Conservation (phyloP, 1,284 basidiomycete species). For the Albatrellus sp. region DNA sequence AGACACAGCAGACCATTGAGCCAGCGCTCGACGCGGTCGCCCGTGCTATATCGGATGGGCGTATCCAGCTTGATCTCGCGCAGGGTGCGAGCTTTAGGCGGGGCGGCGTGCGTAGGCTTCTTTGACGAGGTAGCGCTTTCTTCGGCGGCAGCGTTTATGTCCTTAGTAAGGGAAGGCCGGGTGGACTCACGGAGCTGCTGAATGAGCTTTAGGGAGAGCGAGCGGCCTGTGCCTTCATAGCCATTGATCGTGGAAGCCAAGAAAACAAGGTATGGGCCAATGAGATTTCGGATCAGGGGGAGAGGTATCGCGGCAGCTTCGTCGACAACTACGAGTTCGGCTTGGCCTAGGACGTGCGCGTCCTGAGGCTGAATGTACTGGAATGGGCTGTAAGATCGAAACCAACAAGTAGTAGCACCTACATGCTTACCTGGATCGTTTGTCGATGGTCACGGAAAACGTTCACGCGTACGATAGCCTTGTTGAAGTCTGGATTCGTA, state of each 20-base stretch:
- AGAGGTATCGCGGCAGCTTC: conserved; percentile 98
- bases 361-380: conserved; percentile 98
- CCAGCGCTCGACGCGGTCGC: conserved; percentile 92
- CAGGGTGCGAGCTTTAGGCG: conserved; percentile 65
- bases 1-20: conserved; percentile 87
- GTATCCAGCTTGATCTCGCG: conserved; percentile 93
- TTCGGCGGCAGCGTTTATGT: conserved; percentile 19
- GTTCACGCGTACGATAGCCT: conserved; percentile 93
- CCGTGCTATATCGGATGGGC: conserved; percentile 85
- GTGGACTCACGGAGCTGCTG: conserved; percentile 91
- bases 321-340: conserved; percentile 95
- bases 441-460: conserved; percentile 89
- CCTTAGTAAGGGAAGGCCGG: conserved; percentile 56
- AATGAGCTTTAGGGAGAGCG: conserved; percentile 93
- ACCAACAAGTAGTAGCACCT: background rate
- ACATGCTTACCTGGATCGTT: conserved; percentile 70
- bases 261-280: conserved; percentile 97
- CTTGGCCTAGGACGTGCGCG: conserved; percentile 93
- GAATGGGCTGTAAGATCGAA: conserved; percentile 1
- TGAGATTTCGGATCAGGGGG: conserved; percentile 86
- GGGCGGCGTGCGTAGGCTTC: conserved; percentile 34
- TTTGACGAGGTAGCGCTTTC: conserved; percentile 41
- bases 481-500: conserved; percentile 89
- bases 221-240: conserved; percentile 97
- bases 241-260: conserved; percentile 98